A percentile compares a stretch with the other conserved stretches of the same genome.
These are phyloP conservation scores for Trypanosoma grayi DNA, from an alignment of 208 protist genomes.

Conservation along the genomic window DNA sequence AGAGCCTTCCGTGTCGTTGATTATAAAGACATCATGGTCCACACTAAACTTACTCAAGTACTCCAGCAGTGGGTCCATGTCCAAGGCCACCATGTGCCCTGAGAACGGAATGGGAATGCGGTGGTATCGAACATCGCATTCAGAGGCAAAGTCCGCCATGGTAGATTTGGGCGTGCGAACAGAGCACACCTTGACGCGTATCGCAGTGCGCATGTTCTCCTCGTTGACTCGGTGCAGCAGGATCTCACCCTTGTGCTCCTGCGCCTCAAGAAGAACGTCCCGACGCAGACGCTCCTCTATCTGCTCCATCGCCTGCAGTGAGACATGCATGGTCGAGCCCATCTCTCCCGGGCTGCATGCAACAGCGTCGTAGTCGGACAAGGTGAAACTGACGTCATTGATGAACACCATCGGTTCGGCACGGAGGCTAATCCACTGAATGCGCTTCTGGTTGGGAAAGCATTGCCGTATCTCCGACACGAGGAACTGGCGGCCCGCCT, in stretches of 20 bases:
- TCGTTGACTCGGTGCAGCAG: constrained; percentile 64
- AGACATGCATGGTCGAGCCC: constrained; percentile 84
- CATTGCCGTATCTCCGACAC: constrained; percentile 44
- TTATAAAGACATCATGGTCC: constrained; percentile 60
- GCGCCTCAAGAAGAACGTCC: constrained; percentile 78
- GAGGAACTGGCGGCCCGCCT: constrained; percentile 36
- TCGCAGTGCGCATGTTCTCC: constrained; percentile 30
- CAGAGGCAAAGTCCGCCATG: constrained; percentile 70
- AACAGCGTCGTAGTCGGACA: constrained; percentile 62
- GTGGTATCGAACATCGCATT: constrained; percentile 55
- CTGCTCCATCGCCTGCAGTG: constrained; percentile 77
- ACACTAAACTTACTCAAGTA: constrained; percentile 43
- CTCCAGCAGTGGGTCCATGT: constrained; percentile 80
- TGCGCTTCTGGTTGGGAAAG: constrained; percentile 50
- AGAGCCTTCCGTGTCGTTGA: constrained; percentile 77
- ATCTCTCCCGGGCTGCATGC: constrained; percentile 18
- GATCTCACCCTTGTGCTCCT: constrained; percentile 70
- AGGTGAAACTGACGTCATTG: constrained; percentile 78
- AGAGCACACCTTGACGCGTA: constrained; percentile 61
- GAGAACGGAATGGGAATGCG: constrained; percentile 83
- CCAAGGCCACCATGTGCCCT: constrained; percentile 68
- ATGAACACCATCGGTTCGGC: constrained; percentile 86
- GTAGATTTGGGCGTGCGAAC: constrained; percentile 62
- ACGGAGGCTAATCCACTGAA: constrained; percentile 83
- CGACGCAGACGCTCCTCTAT: constrained; percentile 83